Percentiles rank a stretch among this genome's conserved stretches.
phyloP scores from a whole-genome alignment of 2,329 filamentous ascomycete genomes.

The Epichloe bromicola region DNA sequence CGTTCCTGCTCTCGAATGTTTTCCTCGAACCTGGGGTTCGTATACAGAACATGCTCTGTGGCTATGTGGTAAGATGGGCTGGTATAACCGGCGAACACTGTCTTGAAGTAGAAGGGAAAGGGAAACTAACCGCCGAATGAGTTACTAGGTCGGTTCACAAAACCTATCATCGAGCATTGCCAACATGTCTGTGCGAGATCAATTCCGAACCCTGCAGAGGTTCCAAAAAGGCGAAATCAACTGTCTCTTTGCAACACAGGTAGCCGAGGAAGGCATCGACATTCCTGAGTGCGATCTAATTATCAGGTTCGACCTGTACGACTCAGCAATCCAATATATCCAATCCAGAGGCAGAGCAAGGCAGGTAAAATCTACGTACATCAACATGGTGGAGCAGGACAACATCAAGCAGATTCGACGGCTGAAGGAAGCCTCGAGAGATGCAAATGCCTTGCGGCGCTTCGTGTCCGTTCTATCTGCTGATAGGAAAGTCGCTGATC shows the following conservation, averaged over 20 bases:
- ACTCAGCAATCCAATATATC: constrained; percentile 86
- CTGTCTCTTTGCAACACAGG: constrained; percentile 53
- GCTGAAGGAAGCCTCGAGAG: constrained; percentile 45
- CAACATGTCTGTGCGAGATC: constrained; percentile 56
- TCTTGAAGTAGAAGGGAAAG: neutral
- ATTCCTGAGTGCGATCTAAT: constrained; percentile 55
- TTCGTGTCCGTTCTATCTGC: constrained; percentile 67
- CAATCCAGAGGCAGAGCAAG: constrained; percentile 84
- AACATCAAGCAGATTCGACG: constrained; percentile 48
- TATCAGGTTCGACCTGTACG: constrained; percentile 73
- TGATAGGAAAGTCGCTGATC: constrained; percentile 43
- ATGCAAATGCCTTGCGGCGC: constrained; percentile 51
- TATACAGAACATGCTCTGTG: constrained; percentile 45
- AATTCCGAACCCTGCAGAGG: constrained; percentile 58
- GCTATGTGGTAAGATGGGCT: constrained; percentile 41
- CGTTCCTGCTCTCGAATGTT: constrained; percentile 56
- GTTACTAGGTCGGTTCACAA: constrained; percentile 17
- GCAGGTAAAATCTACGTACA: constrained; percentile 62
- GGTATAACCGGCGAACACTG: neutral
- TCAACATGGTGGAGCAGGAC: constrained; percentile 66
- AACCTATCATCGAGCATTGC: constrained; percentile 33
- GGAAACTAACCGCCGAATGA: neutral
- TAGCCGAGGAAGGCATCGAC: constrained; percentile 56
- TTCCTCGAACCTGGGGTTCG: constrained; percentile 43
- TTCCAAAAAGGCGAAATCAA: constrained; percentile 48